Percentiles rank a stretch among this genome's conserved stretches.
These are phyloP conservation scores for Acer yangbiense DNA, from an alignment of 345 rosid genomes.

Conservation along the genomic window DNA sequence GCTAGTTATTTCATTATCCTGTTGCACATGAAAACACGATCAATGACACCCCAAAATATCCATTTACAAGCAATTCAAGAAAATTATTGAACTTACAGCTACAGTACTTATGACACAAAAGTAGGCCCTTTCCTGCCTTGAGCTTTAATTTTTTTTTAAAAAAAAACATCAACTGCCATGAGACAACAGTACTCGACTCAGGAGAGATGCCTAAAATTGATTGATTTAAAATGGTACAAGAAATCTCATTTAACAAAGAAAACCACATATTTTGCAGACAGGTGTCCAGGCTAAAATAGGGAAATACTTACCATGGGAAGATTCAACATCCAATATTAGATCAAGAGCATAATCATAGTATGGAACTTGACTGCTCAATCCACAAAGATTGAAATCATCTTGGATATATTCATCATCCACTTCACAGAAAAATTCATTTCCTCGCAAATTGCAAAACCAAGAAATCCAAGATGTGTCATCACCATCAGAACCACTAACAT, in stretches of 20 bases:
- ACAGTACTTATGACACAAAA: neutral
- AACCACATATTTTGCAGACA: neutral
- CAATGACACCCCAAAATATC: neutral
- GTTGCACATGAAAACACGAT: neutral
- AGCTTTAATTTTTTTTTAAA: neutral
- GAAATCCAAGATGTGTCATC: conserved; percentile 98
- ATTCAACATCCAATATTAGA: conserved; percentile 85
- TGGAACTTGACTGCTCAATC: conserved; percentile 96
- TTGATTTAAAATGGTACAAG: neutral
- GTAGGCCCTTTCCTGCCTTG: neutral
- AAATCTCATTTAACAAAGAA: neutral
- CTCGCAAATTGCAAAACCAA: conserved; percentile 95
- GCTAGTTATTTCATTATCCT: neutral
- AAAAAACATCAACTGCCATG: neutral
- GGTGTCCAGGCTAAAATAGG: neutral
- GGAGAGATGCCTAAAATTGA: neutral
- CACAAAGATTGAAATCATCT: conserved; percentile 97
- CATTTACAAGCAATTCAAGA: neutral
- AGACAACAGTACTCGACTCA: neutral
- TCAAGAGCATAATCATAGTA: conserved; percentile 95
- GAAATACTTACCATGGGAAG: conserved; percentile 75
- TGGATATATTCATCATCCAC: conserved; percentile 96
- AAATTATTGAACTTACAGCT: neutral
- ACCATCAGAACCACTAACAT: conserved; percentile 88
- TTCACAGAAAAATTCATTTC: conserved; percentile 96